Evolutionary conservation across 139 green algal species (phyloP).

Genomic region (Coelastrella sp.): DNA sequence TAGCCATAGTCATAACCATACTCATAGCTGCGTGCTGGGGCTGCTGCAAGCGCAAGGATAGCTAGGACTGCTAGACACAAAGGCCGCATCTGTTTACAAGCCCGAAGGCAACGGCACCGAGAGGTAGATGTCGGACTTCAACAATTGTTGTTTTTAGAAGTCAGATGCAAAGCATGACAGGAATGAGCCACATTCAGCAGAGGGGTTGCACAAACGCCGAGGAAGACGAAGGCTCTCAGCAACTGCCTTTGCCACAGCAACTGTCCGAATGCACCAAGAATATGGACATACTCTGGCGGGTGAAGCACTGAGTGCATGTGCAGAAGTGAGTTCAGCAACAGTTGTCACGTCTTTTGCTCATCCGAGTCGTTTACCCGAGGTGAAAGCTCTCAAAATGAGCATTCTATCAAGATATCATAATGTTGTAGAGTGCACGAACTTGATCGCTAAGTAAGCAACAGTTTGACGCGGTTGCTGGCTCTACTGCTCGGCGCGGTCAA

Average conservation of each 20-base stretch:
- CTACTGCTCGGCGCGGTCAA: too few species aligned
- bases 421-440: too few species aligned
- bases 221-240: too few species aligned
- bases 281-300: too few species aligned
- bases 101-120: not conserved
- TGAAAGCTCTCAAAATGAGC: not conserved
- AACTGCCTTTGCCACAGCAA: too few species aligned
- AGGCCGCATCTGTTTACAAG: not conserved
- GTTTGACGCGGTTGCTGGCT: too few species aligned
- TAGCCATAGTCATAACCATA: constrained; percentile 35
- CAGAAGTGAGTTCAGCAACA: not conserved
- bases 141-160: not conserved
- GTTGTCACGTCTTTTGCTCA: not conserved
- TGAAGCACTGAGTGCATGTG: too few species aligned
- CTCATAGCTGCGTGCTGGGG: not conserved
- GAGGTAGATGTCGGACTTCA: not conserved
- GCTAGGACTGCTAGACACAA: not conserved
- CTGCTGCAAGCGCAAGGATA: not conserved
- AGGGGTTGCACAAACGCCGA: not conserved
- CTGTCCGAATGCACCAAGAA: too few species aligned
- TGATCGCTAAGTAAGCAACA: too few species aligned
- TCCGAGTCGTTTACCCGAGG: not conserved
- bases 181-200: not conserved
- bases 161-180: not conserved
- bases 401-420: too few species aligned